phyloP scores from a whole-genome alignment of 306 rosid genomes.

The Prinsepia uniflora region DNA sequence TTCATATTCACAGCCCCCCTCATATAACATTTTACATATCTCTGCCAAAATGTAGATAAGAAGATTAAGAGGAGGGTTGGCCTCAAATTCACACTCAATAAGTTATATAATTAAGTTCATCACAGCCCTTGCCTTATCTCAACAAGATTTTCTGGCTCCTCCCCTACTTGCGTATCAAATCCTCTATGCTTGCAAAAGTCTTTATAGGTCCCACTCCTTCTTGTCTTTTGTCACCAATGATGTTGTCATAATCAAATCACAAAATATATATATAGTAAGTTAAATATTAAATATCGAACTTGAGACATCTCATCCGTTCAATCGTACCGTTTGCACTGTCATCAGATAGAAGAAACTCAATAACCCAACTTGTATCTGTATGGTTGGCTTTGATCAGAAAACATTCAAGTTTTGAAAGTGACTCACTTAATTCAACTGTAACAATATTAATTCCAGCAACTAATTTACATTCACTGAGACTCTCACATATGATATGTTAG shows the following conservation, averaged over 20 bases:
- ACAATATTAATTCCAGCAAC: not conserved
- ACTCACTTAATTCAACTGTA: not conserved
- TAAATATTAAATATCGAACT: not conserved
- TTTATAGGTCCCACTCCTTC: not conserved
- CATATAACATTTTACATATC: too few species aligned
- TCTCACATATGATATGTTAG: conserved; percentile 21
- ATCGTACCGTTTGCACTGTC: too few species aligned
- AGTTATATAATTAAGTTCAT: not conserved
- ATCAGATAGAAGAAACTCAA: too few species aligned
- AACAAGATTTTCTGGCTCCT: not conserved
- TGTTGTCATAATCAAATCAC: not conserved
- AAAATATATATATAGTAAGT: too few species aligned
- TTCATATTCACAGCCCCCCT: too few species aligned
- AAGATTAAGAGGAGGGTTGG: not conserved
- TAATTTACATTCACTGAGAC: not conserved
- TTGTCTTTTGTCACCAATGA: not conserved
- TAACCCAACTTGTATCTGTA: too few species aligned
- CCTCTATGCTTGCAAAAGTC: not conserved
- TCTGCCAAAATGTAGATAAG: too few species aligned
- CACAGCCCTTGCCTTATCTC: not conserved
- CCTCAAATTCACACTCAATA: not conserved
- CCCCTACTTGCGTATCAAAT: not conserved
- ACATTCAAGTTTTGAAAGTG: too few species aligned
- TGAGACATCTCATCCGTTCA: too few species aligned
- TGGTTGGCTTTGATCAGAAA: too few species aligned